These are phyloP conservation scores for Guyanaporus albipodus DNA, from an alignment of 768 basidiomycete species.

Conservation along the genomic window DNA sequence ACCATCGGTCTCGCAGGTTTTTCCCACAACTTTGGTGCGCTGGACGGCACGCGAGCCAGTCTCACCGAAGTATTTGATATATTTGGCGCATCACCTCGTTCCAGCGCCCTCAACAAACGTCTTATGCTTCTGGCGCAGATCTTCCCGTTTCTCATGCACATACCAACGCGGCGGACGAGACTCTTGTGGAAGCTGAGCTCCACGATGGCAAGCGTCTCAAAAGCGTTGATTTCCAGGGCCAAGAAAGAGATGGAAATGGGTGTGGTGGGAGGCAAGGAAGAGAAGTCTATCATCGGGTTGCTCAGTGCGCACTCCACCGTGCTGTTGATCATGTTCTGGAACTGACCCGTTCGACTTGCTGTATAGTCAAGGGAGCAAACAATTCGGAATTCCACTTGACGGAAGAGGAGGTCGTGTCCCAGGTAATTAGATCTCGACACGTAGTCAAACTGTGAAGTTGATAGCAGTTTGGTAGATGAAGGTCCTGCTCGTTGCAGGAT, in stretches of 20 bases:
- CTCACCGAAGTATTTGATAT: constrained; percentile 41
- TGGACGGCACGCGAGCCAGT: constrained; percentile 43
- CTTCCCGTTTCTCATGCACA: constrained; percentile 33
- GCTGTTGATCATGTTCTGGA: too few species aligned
- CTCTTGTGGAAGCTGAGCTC: constrained; percentile 30
- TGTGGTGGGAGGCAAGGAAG: constrained; percentile 18
- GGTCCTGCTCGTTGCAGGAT: constrained; percentile 16
- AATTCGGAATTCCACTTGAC: constrained; percentile 25
- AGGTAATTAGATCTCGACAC: constrained; percentile 7
- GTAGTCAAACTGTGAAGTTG: too few species aligned
- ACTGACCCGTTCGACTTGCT: not conserved
- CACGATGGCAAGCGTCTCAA: constrained; percentile 39
- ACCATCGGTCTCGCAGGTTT: constrained; percentile 59
- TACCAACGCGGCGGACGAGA: constrained; percentile 37
- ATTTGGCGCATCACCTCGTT: constrained; percentile 21
- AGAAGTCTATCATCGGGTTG: constrained; percentile 25
- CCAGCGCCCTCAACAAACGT: constrained; percentile 27
- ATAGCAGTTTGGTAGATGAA: constrained; percentile 12
- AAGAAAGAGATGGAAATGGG: constrained; percentile 30
- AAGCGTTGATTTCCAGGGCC: constrained; percentile 36
- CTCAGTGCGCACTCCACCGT: constrained; percentile 17
- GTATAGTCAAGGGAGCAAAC: constrained; percentile 36
- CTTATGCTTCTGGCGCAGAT: constrained; percentile 36
- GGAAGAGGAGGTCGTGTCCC: constrained; percentile 25
- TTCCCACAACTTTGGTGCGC: constrained; percentile 51